Conservation (phyloP, 2,329 filamentous ascomycete species). For the Botrytis sinoallii region DNA sequence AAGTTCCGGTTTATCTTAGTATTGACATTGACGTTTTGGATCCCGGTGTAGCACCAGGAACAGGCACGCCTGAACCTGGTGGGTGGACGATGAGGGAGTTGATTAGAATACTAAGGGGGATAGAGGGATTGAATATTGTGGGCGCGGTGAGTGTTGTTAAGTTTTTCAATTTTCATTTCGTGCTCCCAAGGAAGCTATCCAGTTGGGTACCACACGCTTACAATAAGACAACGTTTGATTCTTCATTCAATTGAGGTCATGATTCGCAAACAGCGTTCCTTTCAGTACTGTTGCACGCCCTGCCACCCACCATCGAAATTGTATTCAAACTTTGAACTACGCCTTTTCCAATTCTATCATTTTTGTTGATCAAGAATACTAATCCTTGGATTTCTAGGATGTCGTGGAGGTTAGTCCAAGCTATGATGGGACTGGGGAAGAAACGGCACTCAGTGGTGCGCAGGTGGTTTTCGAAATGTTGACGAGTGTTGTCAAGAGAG, state of each 20-base stretch:
- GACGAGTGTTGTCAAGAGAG: constrained; percentile 67
- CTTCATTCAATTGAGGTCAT: neutral
- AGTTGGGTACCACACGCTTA: neutral
- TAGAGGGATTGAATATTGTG: constrained; percentile 80
- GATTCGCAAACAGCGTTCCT: neutral
- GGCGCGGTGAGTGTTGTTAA: constrained; percentile 51
- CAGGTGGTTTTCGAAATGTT: constrained; percentile 86
- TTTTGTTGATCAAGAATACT: neutral
- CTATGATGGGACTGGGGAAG: constrained; percentile 77
- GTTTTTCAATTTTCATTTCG: neutral
- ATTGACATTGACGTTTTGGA: constrained; percentile 82
- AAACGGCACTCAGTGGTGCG: constrained; percentile 77
- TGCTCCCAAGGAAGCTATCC: neutral
- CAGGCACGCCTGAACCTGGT: constrained; percentile 84
- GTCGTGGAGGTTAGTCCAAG: constrained; percentile 85
- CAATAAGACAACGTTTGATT: neutral
- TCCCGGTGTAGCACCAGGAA: constrained; percentile 67
- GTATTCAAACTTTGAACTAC: neutral
- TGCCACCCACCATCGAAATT: neutral
- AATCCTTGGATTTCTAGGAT: constrained; percentile 46
- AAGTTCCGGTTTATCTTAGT: constrained; percentile 76
- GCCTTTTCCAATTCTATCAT: neutral
- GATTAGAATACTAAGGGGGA: constrained; percentile 75
- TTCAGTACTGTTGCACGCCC: neutral
- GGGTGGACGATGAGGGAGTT: constrained; percentile 89